These are phyloP conservation scores for Nakazawaea ishiwadae DNA, from an alignment of 805 yeast genomes.

Conservation along the genomic window DNA sequence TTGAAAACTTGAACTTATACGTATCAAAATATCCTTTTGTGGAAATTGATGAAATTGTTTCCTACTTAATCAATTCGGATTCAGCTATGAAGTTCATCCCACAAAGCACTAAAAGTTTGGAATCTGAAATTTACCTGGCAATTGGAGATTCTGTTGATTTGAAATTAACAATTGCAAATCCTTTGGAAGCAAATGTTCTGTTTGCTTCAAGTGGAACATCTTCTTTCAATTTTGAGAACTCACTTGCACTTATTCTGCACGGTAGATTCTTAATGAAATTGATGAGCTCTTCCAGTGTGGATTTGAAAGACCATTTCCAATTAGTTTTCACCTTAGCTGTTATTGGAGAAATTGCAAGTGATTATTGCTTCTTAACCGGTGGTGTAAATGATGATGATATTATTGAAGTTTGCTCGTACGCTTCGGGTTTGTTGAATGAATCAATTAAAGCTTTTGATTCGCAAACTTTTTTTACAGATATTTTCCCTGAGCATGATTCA, in stretches of 20 bases:
- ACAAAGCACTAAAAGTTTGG: not conserved
- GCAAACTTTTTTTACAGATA: no score
- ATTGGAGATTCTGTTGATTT: constrained; percentile 27
- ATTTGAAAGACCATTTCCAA: not conserved
- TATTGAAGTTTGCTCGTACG: not conserved
- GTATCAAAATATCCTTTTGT: not conserved
- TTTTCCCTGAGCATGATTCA: no score
- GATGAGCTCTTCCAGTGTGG: no score
- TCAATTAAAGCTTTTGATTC: not conserved
- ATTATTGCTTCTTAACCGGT: constrained; percentile 29
- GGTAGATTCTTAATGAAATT: constrained; percentile 1
- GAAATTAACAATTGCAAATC: constrained; percentile 41
- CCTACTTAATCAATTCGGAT: not conserved
- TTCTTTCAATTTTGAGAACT: constrained; percentile 13
- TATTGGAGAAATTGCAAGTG: constrained; percentile 31
- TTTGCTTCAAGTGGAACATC: constrained; percentile 19
- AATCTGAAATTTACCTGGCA: not conserved
- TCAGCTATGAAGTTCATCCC: not conserved
- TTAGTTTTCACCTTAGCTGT: no score
- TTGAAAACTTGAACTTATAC: not conserved
- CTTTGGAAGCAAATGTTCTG: constrained; percentile 37
- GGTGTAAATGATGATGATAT: constrained; percentile 17
- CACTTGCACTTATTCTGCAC: constrained; percentile 3
- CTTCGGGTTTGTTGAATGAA: not conserved
- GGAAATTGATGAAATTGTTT: not conserved